A percentile compares a stretch with the other conserved stretches of the same genome.
These are phyloP conservation scores for Cynara cardunculus DNA, from an alignment of 129 eudicot species.

Conservation along the genomic window DNA sequence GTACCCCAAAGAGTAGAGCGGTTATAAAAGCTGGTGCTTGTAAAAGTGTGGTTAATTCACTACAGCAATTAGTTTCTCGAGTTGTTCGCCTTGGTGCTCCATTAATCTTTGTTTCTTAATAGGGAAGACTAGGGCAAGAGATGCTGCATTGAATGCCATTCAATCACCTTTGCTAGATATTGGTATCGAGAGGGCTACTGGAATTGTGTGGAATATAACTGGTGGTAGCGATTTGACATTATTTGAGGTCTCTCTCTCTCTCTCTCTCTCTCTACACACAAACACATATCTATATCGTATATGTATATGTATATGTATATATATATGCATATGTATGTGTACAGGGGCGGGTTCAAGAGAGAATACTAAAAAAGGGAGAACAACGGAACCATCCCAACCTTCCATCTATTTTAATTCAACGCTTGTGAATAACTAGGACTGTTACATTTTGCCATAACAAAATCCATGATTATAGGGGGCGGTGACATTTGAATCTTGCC, in stretches of 20 bases:
- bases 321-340: background rate
- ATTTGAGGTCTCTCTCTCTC: slow-evolving; percentile 64
- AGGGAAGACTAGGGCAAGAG: slow-evolving; percentile 97
- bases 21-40: no score
- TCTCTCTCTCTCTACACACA: background rate
- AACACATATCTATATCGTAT: background rate
- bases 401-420: no score
- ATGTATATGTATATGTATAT: background rate
- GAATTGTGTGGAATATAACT: slow-evolving; percentile 98
- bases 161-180: slow-evolving; percentile 93
- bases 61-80: background rate
- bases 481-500: no score
- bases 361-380: background rate
- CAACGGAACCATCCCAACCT: background rate
- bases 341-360: background rate
- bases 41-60: background rate
- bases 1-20: background rate
- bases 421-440: no score
- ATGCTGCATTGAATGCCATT: slow-evolving; percentile 96
- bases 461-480: no score
- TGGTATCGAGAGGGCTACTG: slow-evolving; percentile 98
- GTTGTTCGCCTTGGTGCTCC: background rate
- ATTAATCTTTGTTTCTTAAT: slow-evolving; percentile 2
- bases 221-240: slow-evolving; percentile 86
- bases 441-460: no score